phyloP scores from a whole-genome alignment of 345 rosid species.

The Citrus cavaleriei region DNA sequence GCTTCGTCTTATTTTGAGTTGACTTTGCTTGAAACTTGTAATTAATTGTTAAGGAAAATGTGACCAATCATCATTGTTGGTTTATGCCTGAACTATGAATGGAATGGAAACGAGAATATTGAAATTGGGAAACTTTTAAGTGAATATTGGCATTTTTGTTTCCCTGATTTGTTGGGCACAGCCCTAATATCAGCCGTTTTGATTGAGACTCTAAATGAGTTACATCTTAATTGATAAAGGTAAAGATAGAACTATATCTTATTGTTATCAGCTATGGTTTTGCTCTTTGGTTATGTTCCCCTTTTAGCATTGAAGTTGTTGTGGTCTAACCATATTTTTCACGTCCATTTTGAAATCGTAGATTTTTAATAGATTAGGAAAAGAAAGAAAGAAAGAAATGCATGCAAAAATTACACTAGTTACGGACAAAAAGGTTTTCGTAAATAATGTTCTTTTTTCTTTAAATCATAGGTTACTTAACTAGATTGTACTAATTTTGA shows the following conservation, averaged over 20 bases:
- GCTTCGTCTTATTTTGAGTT: too few relatives aligned
- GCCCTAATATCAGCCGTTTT: background rate
- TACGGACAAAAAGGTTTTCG: background rate
- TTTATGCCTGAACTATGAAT: background rate
- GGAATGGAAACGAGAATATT: background rate
- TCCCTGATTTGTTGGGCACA: background rate
- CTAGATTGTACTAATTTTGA: background rate
- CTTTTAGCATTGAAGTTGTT: background rate
- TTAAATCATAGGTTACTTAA: background rate
- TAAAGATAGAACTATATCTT: background rate
- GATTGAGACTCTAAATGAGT: background rate
- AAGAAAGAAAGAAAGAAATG: background rate
- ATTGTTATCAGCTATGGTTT: background rate
- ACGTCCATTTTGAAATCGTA: background rate
- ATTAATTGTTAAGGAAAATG: background rate
- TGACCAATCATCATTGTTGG: background rate
- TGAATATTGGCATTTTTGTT: background rate
- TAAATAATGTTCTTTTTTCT: background rate
- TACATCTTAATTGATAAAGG: background rate
- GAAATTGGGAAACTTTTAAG: background rate
- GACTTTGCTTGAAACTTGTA: background rate
- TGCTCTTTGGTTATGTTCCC: background rate
- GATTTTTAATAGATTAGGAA: background rate
- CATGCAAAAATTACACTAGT: background rate
- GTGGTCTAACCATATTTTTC: background rate